phyloP scores from a whole-genome alignment of 1,284 basidiomycete species.

The Boletellus deceptivus region DNA sequence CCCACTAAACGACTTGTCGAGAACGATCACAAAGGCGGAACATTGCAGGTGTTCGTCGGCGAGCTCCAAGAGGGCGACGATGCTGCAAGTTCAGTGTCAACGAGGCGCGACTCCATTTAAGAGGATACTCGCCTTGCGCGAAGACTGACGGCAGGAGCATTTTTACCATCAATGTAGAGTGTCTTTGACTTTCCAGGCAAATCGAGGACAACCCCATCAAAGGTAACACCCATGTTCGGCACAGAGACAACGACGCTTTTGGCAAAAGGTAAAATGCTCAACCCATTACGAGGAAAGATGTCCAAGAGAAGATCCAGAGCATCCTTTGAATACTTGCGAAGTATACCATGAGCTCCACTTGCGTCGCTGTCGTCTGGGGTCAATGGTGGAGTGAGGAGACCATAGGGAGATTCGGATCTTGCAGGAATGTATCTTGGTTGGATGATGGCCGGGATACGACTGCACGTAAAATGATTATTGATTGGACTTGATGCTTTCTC shows the following conservation, averaged over 20 bases:
- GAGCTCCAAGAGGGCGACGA: slow-evolving; percentile 78
- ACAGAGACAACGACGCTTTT: slow-evolving; percentile 71
- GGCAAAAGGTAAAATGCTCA: slow-evolving; percentile 63
- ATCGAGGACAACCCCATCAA: slow-evolving; percentile 74
- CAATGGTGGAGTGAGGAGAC: slow-evolving; percentile 41
- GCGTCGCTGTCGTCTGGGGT: slow-evolving; percentile 33
- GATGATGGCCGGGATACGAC: slow-evolving; percentile 27
- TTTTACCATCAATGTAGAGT: slow-evolving; percentile 79
- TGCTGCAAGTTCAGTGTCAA: slow-evolving; percentile 42
- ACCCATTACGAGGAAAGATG: slow-evolving; percentile 68
- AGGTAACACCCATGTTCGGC: slow-evolving; percentile 60
- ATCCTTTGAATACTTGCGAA: slow-evolving; percentile 49
- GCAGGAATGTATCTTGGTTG: slow-evolving; percentile 47
- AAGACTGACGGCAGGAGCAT: slow-evolving; percentile 69
- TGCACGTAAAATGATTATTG: slow-evolving; percentile 31
- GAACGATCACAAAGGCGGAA: slow-evolving; percentile 70
- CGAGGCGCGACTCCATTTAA: neutral
- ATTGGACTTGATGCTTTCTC: slow-evolving; percentile 35
- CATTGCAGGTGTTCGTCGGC: slow-evolving; percentile 77
- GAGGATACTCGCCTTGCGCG: slow-evolving; percentile 63
- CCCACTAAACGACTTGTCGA: slow-evolving; percentile 58
- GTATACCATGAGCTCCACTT: slow-evolving; percentile 35
- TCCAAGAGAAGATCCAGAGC: slow-evolving; percentile 73
- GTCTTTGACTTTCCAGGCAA: slow-evolving; percentile 69
- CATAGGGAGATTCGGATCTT: slow-evolving; percentile 31